A percentile compares a stretch with the other conserved stretches of the same genome.
Conservation (phyloP, 2,329 filamentous ascomycete genomes). For the Pezicula neosporulosa region DNA sequence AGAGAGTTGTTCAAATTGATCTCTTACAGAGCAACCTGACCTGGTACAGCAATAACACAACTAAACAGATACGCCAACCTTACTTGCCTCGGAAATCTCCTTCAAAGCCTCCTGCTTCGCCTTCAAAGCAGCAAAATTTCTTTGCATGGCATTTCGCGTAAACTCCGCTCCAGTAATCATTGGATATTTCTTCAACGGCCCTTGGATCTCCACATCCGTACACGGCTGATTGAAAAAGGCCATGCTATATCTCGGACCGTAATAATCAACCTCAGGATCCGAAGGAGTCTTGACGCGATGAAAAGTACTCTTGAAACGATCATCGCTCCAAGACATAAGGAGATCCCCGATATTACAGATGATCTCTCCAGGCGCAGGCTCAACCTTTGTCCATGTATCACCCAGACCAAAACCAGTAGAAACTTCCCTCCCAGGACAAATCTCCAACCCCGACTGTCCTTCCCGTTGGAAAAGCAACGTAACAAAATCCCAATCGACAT, state of each 20-base stretch:
- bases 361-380: slow-evolving; percentile 48
- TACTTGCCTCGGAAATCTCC: slow-evolving; percentile 1
- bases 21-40: too few species aligned
- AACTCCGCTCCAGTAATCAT: slow-evolving; percentile 58
- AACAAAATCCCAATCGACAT: slow-evolving; percentile 61
- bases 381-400: slow-evolving; percentile 62
- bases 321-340: slow-evolving; percentile 64
- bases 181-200: slow-evolving; percentile 58
- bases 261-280: slow-evolving; percentile 50
- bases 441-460: slow-evolving; percentile 59
- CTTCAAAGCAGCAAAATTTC: slow-evolving; percentile 51
- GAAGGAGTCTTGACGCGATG: slow-evolving; percentile 60
- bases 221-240: slow-evolving; percentile 65
- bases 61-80: background rate
- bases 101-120: slow-evolving; percentile 36
- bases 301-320: slow-evolving; percentile 64
- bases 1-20: too few species aligned
- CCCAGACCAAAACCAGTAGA: slow-evolving; percentile 56
- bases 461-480: slow-evolving; percentile 60
- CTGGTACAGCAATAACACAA: background rate
- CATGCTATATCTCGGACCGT: slow-evolving; percentile 59
- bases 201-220: slow-evolving; percentile 55
- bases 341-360: slow-evolving; percentile 66
- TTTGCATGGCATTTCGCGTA: slow-evolving; percentile 50
- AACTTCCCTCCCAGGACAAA: slow-evolving; percentile 60